phyloP scores from a whole-genome alignment of 441 rosid genomes.

The Adansonia grandidieri region DNA sequence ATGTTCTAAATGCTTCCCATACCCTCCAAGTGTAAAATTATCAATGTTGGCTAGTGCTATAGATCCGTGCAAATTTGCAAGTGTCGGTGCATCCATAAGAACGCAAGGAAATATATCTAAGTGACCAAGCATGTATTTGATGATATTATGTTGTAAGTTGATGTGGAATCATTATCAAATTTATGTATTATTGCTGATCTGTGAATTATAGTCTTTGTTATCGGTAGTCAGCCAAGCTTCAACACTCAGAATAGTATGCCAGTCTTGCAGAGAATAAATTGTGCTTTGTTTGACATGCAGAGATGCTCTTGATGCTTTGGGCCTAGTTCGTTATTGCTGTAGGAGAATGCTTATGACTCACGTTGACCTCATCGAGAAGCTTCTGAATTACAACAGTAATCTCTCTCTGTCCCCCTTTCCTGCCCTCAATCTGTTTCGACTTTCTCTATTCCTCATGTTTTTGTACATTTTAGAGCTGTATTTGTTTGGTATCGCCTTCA shows the following conservation, averaged over 20 bases:
- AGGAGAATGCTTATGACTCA: constrained; percentile 98
- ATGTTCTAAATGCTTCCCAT: background rate
- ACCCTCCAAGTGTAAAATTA: background rate
- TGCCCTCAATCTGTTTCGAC: background rate
- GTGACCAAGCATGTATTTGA: background rate
- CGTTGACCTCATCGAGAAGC: constrained; percentile 96
- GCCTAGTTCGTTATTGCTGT: constrained; percentile 87
- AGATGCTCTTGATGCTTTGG: constrained; percentile 90
- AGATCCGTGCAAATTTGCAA: background rate
- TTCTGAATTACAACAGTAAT: constrained; percentile 85
- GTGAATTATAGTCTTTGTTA: background rate
- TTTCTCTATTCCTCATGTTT: background rate
- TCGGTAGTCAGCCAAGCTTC: background rate
- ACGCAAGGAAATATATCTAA: background rate
- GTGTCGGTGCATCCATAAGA: background rate
- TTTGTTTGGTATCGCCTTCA: too few relatives aligned
- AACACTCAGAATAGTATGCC: background rate
- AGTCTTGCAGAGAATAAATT: background rate
- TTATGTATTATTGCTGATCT: background rate
- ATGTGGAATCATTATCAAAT: background rate
- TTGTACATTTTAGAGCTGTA: too few relatives aligned
- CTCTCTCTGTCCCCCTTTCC: constrained; percentile 6
- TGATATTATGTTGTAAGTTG: background rate
- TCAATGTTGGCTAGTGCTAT: background rate
- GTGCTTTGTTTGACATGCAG: constrained; percentile 45